Evolutionary conservation across 345 rosid genomes (phyloP), one percentile per base, ranked within the genome.

Genomic region (Gossypium stocksii): DNA sequence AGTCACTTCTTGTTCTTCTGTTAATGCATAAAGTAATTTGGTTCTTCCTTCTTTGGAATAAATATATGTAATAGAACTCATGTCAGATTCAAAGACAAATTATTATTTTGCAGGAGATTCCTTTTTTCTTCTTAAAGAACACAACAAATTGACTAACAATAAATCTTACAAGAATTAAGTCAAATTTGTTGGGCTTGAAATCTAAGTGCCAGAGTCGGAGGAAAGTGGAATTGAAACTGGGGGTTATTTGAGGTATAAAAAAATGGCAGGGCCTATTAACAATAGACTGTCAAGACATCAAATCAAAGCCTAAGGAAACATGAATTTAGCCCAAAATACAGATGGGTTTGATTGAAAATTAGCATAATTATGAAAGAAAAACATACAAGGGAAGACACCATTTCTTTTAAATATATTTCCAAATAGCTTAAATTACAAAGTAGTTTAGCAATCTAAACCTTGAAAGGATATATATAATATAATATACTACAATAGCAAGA

Each of bases 141-240:
- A 38, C 13, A 20, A 7, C 16, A 45, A 65, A 46, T 14, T 23
- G 34, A 9, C 20, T 56, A 15, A 68, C 14, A 67, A 12, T 11
- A 23, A 23, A 23, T 46, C 56, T 48, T 67, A 23, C 13, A 2
- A 23, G 57, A 68, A 25, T 49, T 49, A 68, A 25, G 57, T 25
- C 58, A 25, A 68, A 49, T 49, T 16, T 68, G 44, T 9, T 67
- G 72, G 71, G 72, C 72, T 68, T 15, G 59, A 51, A 69, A 68
- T 49, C 23, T 48, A 58, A 58, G 15, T 56, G 11, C 27, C 60
- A 29, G 41, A 34, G n/a, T n/a, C 54, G 22, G n/a, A 44, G 46
- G 46, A 70, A n/a, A 52, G 51, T 15, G 22, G 64, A 54, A 71
- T 53, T 54, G 16, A 14, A 22, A 57, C 51, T 0, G 8, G 4